Base-by-base conservation (phyloP, 768 basidiomycete species). In the Chalciporus piperatus region DNA sequence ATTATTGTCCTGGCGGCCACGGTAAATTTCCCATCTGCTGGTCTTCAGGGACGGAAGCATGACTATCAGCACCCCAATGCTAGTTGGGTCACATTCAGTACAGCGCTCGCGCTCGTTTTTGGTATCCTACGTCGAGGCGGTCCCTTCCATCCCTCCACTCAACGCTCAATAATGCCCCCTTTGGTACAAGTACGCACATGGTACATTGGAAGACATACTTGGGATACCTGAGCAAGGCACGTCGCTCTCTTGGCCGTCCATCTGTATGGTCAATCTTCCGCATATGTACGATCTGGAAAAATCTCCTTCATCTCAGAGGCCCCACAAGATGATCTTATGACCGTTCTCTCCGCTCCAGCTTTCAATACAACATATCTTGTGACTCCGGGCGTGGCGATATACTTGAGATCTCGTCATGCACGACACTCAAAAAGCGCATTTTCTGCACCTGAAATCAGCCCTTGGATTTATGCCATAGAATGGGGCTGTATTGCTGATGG, bases 191-290 rank as follows among this genome's bases (percentile, higher is more conserved):
- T 6, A 52, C 49, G n/a, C 54, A 52, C 13, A 27, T 72, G 14
- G 50, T 71, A n/a, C 73, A 70, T 41, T 74, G 73, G 73, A 74
- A 72, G 55, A 74, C 70, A 3, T n/a, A n/a, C n/a, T 69, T 12
- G 25, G 25, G 16, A 47, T 74, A 6, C 56, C 60, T 10, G 19
- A 17, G 2, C 27, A 27, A 27, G 27, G 9, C 9, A 9, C 6
- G 27, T 9, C 27, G 9, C 27, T 27, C 25, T 25, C 7, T 27
- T 9, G 6, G 3, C 27, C 27, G 27, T 27, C 27, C 9, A 9
- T 27, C 27, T 1, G 7, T 27, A 27, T 27, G 27, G 3, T 27
- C 27, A 27, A 9, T 27, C 27, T 9, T 27, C 27, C 27, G 27
- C 27, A 1, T 2, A 27, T 27, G 27, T 27, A 27, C 32, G 32